Evolutionary conservation across 106 monocot genomes (phyloP), one percentile per base, ranked within the genome.

Genomic region (Platanthera zijinensis): DNA sequence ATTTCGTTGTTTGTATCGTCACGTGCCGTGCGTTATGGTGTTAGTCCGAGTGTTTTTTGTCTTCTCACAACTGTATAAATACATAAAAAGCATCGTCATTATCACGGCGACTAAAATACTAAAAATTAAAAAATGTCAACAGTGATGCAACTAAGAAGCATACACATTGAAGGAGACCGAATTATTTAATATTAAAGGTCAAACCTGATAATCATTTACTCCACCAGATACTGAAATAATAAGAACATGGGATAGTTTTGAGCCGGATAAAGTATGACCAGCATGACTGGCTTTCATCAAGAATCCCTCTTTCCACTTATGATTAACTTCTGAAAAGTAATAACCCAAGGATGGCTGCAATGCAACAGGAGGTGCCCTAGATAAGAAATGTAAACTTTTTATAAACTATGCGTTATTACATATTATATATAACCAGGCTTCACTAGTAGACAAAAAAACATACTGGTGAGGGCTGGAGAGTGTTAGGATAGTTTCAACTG

Each of bases 381-480:
- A 87, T 69, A 84, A 78, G 59, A 75, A 84, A 53, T 72, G 50
- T 61, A 67, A 76, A 73, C 39, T 67, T 45, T 72, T 84, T 78
- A 84, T 73, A 52, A 77, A 28, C 39, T 67, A 76, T 76, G n/a
- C 32, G 71, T 76, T 19, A 18, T 17, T 6, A 67, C 17, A 69
- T 25, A 69, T 76, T 46, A 66, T 73, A 19, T n/a, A 77, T 49
- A 72, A 80, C 68, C 48, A 52, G 49, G 54, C 7, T 78, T 28
- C 7, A 57, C 10, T 5, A 47, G 22, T 9, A 77, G 52, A 48
- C 78, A 48, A 81, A 69, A 5, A 46, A 56, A 14, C 88, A 84
- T 90, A 99, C 97, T 92, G 97, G 77, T 99, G 97, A 25, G 97
- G 97, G 80, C 89, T 94, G 74, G 97, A 83, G 52, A 99, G 94